Percentiles rank a stretch among this genome's conserved stretches.
These are phyloP conservation scores for Saturnispora gosingensis DNA, from an alignment of 805 yeast species.

Conservation along the genomic window DNA sequence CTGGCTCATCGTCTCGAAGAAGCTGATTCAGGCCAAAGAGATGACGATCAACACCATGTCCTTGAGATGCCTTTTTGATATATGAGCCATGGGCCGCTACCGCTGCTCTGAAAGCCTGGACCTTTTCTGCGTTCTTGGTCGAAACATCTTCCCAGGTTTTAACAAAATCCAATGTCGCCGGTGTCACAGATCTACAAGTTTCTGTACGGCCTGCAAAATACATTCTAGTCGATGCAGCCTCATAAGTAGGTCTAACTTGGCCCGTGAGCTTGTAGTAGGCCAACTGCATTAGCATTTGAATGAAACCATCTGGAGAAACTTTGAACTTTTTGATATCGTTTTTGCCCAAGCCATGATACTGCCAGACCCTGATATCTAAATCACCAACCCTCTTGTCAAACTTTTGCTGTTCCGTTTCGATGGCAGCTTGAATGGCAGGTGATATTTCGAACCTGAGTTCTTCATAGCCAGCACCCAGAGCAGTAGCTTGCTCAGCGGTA, in stretches of 20 bases:
- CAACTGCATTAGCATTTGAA: slow-evolving; percentile 84
- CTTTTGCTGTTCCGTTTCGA: slow-evolving; percentile 44
- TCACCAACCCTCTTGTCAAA: slow-evolving; percentile 46
- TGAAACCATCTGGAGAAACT: slow-evolving; percentile 86
- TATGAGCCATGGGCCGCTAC: slow-evolving; percentile 64
- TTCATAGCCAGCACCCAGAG: slow-evolving; percentile 7
- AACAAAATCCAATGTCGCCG: slow-evolving; percentile 61
- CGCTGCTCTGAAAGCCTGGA: slow-evolving; percentile 63
- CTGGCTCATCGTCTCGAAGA: slow-evolving; percentile 40
- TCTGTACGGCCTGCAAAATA: slow-evolving; percentile 90
- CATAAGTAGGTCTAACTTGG: slow-evolving; percentile 81
- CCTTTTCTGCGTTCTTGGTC: slow-evolving; percentile 45
- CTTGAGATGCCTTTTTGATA: slow-evolving; percentile 70
- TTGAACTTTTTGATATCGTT: slow-evolving; percentile 73
- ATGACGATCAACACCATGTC: slow-evolving; percentile 90
- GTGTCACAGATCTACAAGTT: slow-evolving; percentile 78
- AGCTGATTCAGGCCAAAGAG: slow-evolving; percentile 78
- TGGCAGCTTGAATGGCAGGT: slow-evolving; percentile 40
- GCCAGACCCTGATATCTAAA: slow-evolving; percentile 73
- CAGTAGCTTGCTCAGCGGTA: slow-evolving; percentile 5
- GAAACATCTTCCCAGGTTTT: slow-evolving; percentile 57
- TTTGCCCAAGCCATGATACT: slow-evolving; percentile 81
- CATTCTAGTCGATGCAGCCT: slow-evolving; percentile 89
- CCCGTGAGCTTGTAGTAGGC: slow-evolving; percentile 83
- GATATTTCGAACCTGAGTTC: slow-evolving; percentile 51